Conservation (phyloP, 257 asterid genomes). For the Ocimum tenuiflorum region DNA sequence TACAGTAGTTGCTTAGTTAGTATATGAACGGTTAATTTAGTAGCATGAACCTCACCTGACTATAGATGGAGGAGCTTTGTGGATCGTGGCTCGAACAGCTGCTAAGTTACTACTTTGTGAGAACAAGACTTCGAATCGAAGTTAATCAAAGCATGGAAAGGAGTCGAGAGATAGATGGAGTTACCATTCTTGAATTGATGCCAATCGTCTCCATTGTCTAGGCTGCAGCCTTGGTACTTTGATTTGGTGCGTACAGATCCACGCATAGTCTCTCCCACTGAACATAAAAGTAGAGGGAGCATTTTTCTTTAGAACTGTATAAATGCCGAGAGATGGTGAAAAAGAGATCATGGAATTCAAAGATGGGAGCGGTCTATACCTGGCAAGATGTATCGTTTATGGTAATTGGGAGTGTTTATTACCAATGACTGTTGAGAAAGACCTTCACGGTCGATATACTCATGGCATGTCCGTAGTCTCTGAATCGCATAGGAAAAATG, state of each 20-base stretch:
- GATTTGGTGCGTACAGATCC: constrained; percentile 45
- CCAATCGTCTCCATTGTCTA: constrained; percentile 67
- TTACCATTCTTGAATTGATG: constrained; percentile 67
- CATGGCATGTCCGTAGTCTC: constrained; percentile 81
- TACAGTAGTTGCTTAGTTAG: background rate
- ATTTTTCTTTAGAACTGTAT: background rate
- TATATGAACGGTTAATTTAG: background rate
- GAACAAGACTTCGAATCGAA: background rate
- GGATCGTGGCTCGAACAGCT: constrained; percentile 70
- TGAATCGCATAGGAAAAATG: constrained; percentile 24
- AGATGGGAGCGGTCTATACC: constrained; percentile 30
- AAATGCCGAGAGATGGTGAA: background rate
- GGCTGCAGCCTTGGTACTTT: constrained; percentile 55
- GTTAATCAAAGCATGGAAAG: background rate
- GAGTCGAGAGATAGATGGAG: background rate
- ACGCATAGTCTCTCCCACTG: constrained; percentile 72
- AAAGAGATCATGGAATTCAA: background rate
- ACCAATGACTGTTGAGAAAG: constrained; percentile 79
- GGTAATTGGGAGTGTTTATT: constrained; percentile 79
- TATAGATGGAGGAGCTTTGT: constrained; percentile 53
- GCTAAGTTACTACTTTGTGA: constrained; percentile 15
- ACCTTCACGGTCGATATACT: constrained; percentile 80
- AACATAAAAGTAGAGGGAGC: background rate
- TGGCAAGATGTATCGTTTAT: constrained; percentile 81
- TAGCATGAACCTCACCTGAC: constrained; percentile 35